phyloP scores from a whole-genome alignment of 164 flowering plant genomes.

The Buxus sempervirens region DNA sequence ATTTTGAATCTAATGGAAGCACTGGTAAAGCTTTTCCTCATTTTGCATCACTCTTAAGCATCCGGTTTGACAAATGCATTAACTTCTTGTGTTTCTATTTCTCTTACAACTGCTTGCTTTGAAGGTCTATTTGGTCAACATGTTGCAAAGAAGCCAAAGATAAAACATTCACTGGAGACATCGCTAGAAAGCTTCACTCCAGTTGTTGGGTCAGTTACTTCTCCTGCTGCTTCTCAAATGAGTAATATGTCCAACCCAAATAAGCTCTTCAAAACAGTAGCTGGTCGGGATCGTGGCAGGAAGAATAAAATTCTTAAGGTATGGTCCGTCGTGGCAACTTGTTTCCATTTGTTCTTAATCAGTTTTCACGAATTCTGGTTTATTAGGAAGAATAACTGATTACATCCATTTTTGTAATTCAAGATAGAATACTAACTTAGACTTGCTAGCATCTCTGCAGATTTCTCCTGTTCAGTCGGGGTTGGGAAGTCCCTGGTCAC shows the following conservation, averaged over 20 bases:
- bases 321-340: constrained; percentile 6
- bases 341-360: neutral
- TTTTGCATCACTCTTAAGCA: constrained; percentile 6
- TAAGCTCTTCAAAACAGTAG: constrained; percentile 62
- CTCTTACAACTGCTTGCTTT: constrained; percentile 9
- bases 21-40: constrained; percentile 42
- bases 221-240: constrained; percentile 93
- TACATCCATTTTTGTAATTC: neutral
- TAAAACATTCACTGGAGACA: constrained; percentile 59
- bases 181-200: constrained; percentile 54
- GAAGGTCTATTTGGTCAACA: constrained; percentile 67
- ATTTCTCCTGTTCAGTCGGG: constrained; percentile 55
- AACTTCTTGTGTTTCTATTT: neutral
- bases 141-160: constrained; percentile 69
- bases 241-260: constrained; percentile 86
- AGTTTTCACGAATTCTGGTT: neutral
- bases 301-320: constrained; percentile 79
- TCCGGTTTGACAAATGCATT: neutral
- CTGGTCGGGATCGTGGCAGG: constrained; percentile 72
- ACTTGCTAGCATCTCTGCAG: constrained; percentile 38
- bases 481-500: constrained; percentile 76
- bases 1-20: constrained; percentile 68
- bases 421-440: constrained; percentile 11
- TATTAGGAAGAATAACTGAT: neutral
- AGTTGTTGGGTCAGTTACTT: constrained; percentile 62